Base-by-base conservation (phyloP, 148 eudicot species). In the Vaccinium corymbosum region DNA sequence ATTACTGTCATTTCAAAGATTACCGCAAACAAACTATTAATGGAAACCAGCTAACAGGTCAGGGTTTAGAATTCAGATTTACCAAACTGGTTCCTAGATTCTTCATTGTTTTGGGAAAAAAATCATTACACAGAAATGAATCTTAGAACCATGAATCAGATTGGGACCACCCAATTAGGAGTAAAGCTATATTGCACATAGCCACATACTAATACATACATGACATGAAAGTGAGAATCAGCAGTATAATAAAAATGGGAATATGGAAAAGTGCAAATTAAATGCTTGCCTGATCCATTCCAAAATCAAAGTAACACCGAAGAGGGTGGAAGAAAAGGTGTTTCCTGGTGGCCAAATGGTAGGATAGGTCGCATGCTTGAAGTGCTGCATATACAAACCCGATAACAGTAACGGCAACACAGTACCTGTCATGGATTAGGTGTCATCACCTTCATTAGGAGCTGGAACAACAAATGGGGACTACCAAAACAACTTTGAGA, bases 251-350 rank as follows among this genome's bases (percentile, higher is more conserved):
- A 13, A 64, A 66, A 49, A 59, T 62, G 17, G 7, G 12, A 27
- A 81, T 52, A 81, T 3, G 76, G 51, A 80, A 55, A 55, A 25
- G 42, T 7, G 72, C 71, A 22, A 38, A 76, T 8, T 77, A 10
- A 46, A 49, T 71, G 86, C 92, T 94, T 91, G 88, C 99, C 98
- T 96, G 99, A 88, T 96, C 99, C 92, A 92, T 90, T 49, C 90
- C 25, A 80, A 96, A 96, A 83, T 87, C 93, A 61, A 96, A 96
- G 73, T 89, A 94, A 87, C 83, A 85, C 38, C 93, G 94, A 56
- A 92, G 91, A 57, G 86, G 89, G 85, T 90, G 91, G 15, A 83
- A 76, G 86, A 92, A 80, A 27, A 90, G 78, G 80, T 88, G 91
- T 80, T 93, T 96, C n/a, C 91, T 92, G 14, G 94, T 84, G 70